Conservation (phyloP, 139 green algal genomes). For the Choricystis sp. region DNA sequence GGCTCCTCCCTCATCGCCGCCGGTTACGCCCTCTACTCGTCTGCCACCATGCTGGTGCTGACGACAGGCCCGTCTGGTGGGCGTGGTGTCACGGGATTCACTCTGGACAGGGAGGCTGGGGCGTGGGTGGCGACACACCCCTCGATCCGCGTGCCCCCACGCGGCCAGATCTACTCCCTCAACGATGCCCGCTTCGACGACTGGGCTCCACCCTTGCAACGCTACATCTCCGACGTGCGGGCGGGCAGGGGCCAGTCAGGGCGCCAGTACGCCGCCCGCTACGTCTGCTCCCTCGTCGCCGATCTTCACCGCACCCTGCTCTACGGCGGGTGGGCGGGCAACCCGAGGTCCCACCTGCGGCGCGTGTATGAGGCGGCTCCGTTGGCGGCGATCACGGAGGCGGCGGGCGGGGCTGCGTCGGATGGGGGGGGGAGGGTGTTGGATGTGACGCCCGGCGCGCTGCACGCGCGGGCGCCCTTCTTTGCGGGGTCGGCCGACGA, state of each 20-base stretch:
- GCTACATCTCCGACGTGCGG: constrained; percentile 42
- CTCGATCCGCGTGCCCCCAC: background rate
- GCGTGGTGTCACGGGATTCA: constrained; percentile 13
- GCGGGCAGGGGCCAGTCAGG: constrained; percentile 32
- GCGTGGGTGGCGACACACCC: background rate
- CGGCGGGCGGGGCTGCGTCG: constrained; percentile 6
- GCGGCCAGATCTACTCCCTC: constrained; percentile 51
- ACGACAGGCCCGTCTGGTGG: constrained; percentile 3
- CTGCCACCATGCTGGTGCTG: constrained; percentile 25
- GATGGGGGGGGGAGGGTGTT: background rate
- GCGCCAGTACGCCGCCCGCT: constrained; percentile 55
- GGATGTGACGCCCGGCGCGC: background rate
- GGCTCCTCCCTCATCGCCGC: constrained; percentile 23
- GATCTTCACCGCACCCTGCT: constrained; percentile 52
- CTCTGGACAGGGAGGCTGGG: too few species aligned
- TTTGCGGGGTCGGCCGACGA: background rate
- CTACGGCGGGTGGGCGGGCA: constrained; percentile 33
- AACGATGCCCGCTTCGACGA: constrained; percentile 62
- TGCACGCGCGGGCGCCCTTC: background rate
- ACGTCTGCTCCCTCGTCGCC: constrained; percentile 46
- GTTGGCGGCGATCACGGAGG: constrained; percentile 35
- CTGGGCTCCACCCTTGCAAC: constrained; percentile 36
- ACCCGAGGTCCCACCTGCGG: constrained; percentile 43
- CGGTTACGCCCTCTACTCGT: constrained; percentile 42
- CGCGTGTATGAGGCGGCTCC: constrained; percentile 52